phyloP scores from a whole-genome alignment of 1,284 basidiomycete genomes.

The Ustilago xerochloae region DNA sequence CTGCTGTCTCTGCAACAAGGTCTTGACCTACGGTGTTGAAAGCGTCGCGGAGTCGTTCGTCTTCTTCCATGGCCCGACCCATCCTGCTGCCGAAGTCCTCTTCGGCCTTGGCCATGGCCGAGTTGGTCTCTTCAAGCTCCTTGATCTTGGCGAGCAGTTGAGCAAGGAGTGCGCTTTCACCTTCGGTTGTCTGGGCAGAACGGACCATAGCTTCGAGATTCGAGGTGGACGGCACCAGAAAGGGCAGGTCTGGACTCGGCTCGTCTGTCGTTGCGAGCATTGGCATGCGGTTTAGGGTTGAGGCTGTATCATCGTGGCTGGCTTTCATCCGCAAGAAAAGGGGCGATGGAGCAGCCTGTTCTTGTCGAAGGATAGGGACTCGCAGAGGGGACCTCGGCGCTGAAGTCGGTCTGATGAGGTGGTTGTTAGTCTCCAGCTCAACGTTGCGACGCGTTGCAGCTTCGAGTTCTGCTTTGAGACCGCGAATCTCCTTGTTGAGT shows the following conservation, averaged over 20 bases:
- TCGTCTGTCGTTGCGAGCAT: background rate
- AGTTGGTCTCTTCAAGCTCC: constrained; percentile 61
- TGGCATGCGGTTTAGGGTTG: background rate
- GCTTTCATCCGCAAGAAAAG: background rate
- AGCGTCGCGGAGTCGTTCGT: constrained; percentile 55
- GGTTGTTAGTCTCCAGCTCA: constrained; percentile 47
- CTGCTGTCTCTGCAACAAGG: background rate
- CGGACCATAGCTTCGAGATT: constrained; percentile 37
- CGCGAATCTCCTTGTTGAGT: constrained; percentile 59
- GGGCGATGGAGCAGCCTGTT: background rate
- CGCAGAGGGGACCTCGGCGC: constrained; percentile 8
- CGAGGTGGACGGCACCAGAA: constrained; percentile 29
- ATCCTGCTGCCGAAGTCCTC: constrained; percentile 55
- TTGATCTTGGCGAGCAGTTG: constrained; percentile 60
- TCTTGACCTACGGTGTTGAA: constrained; percentile 52
- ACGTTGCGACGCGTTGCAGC: constrained; percentile 50
- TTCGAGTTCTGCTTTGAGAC: constrained; percentile 57
- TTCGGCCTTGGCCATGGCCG: constrained; percentile 46
- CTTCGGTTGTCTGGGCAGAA: constrained; percentile 9
- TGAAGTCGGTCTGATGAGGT: background rate
- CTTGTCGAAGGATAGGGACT: background rate
- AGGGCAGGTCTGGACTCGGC: background rate
- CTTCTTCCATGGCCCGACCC: constrained; percentile 57
- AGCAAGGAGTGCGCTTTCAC: constrained; percentile 50
- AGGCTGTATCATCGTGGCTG: background rate